Percentiles rank a stretch among this genome's conserved stretches.
Conservation (phyloP, 768 basidiomycete species). For the Leccinum longicurvipes region DNA sequence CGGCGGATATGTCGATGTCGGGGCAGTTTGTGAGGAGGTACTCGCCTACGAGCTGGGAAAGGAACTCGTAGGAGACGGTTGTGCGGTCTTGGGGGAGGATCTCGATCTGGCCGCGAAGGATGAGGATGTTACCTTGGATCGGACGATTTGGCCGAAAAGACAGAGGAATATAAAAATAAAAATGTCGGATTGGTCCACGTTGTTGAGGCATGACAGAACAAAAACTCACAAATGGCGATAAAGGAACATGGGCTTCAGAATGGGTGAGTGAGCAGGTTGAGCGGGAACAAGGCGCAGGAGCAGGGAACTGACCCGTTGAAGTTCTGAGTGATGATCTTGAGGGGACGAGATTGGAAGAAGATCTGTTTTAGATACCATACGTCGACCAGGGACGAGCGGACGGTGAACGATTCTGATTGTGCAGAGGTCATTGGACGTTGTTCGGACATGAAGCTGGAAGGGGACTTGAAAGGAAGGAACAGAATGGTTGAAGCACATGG, state of each 20-base stretch:
- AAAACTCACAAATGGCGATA: slow-evolving; percentile 72
- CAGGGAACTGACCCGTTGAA: slow-evolving; percentile 65
- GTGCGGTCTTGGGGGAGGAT: slow-evolving; percentile 64
- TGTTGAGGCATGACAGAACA: neutral
- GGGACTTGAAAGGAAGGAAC: neutral
- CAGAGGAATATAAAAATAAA: neutral
- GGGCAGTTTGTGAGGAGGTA: slow-evolving; percentile 62
- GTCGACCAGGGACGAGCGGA: slow-evolving; percentile 38
- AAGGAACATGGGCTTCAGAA: slow-evolving; percentile 82
- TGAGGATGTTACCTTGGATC: slow-evolving; percentile 74
- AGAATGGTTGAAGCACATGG: neutral
- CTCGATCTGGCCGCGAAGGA: slow-evolving; percentile 77
- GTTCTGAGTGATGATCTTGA: slow-evolving; percentile 78
- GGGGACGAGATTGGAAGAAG: slow-evolving; percentile 39
- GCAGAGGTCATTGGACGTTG: neutral
- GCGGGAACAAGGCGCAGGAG: too few relatives aligned
- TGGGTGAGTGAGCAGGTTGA: neutral
- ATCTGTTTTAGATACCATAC: slow-evolving; percentile 80
- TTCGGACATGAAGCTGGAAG: slow-evolving; percentile 16
- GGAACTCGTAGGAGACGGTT: slow-evolving; percentile 79
- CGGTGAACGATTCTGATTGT: slow-evolving; percentile 6
- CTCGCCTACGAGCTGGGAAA: slow-evolving; percentile 81
- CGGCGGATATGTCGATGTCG: slow-evolving; percentile 33
- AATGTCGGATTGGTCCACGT: neutral
- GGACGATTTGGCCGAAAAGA: too few relatives aligned